Conservation (phyloP, 163 green algal species). For the Scenedesmus sp. region DNA sequence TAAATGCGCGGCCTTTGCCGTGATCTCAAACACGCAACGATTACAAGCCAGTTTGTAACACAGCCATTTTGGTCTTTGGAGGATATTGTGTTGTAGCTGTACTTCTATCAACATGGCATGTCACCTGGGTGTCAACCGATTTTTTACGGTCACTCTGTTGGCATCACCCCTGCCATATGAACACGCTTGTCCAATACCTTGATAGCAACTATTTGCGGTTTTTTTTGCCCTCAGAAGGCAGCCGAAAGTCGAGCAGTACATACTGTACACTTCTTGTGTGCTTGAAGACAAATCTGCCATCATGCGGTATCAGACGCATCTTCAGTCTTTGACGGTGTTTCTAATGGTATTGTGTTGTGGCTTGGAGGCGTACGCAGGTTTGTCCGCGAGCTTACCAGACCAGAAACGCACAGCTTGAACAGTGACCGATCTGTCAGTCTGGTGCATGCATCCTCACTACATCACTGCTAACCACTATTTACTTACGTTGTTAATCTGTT, state of each 20-base stretch:
- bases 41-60: no score
- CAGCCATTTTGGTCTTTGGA: no score
- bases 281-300: not conserved
- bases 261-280: not conserved
- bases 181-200: no score
- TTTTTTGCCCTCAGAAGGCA: not conserved
- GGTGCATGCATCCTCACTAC: not conserved
- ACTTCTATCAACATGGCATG: not conserved
- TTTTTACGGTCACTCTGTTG: not conserved
- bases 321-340: not conserved
- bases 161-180: not conserved
- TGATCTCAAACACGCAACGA: no score
- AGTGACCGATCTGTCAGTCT: not conserved
- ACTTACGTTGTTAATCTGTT: not conserved
- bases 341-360: not conserved
- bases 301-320: not conserved
- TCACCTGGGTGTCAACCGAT: not conserved
- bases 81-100: not conserved
- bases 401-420: conserved; percentile 16
- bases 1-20: not conserved
- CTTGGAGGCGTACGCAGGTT: not conserved
- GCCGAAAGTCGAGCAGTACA: not conserved
- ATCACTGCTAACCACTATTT: not conserved
- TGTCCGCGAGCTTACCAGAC: not conserved
- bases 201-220: no score